phyloP scores from a whole-genome alignment of 78 protist species.

The Thecamonas trahens region DNA sequence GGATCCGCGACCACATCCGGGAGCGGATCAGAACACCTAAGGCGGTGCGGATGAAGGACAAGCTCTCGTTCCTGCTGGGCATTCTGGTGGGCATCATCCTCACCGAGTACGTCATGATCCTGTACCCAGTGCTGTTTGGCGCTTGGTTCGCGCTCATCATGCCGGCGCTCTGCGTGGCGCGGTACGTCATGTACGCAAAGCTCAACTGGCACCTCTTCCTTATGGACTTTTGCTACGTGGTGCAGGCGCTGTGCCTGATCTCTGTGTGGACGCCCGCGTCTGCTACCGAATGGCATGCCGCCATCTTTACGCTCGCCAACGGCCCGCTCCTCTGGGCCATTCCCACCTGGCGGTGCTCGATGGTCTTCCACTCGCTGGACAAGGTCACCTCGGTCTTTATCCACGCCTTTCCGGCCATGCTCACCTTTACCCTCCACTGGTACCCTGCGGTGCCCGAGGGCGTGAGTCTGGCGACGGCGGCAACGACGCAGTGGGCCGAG shows the following conservation, averaged over 20 bases:
- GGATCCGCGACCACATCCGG: no score
- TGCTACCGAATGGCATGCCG: no score
- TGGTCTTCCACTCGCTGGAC: slow-evolving; percentile 25
- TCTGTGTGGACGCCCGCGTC: no score
- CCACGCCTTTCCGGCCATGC: slow-evolving; percentile 14
- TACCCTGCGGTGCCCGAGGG: no score
- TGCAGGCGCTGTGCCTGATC: not conserved
- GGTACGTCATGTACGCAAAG: slow-evolving; percentile 8
- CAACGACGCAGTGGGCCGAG: no score
- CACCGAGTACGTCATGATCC: slow-evolving; percentile 5
- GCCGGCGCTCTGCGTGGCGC: not conserved
- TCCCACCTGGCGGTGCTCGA: slow-evolving; percentile 14
- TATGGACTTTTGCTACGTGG: slow-evolving; percentile 5
- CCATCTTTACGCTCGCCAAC: not conserved
- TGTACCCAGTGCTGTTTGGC: not conserved
- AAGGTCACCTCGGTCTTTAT: slow-evolving; percentile 28
- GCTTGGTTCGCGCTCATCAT: not conserved
- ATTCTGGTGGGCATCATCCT: slow-evolving; percentile 5
- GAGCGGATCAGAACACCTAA: not conserved
- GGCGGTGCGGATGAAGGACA: not conserved
- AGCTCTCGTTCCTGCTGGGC: not conserved
- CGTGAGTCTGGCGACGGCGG: no score
- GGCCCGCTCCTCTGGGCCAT: slow-evolving; percentile 22
- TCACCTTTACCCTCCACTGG: slow-evolving; percentile 11
- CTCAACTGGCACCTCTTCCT: not conserved